Base-by-base conservation (phyloP, 352 stramenopile species). In the Pythium aristosporum region DNA sequence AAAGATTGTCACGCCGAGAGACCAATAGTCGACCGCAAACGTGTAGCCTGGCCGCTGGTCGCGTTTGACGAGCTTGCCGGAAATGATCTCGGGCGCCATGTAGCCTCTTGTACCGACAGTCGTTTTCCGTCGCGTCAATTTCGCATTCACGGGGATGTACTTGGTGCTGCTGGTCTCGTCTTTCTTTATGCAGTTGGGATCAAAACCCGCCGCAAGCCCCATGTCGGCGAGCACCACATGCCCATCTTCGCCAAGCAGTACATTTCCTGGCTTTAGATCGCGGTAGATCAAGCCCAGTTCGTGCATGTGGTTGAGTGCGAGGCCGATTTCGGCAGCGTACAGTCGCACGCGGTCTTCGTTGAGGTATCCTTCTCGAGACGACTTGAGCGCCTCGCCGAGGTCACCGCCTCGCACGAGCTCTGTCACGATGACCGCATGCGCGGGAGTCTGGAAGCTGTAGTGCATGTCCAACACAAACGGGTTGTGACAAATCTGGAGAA, bases 41-140 rank as follows among this genome's bases (percentile, higher is more conserved):
- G 80, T 91, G 63, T 94, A 94, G 5, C 88, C 88, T 4, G 82
- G 79, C 2, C 83, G 81, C 67, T 95, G 81, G 28, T 90, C 78
- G 21, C 84, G 76, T 54, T 89, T 87, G 41, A 93, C 74, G n/a
- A 89, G 71, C 59, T 96, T 91, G 30, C 89, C 85, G 0, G 82
- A 90, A 30, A 96, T 92, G 66, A 97, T 94, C 64, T 97, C 90
- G 4, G 88, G 88, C n/a, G 88, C 87, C 88, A 97, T 96, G 72
- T 97, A 96, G 2, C 88, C 90, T 61, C 89, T 78, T 11, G 88
- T 96, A 5, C 90, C 90, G 23, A 97, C 91, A 4, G 82, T 91
- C 12, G 81, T 92, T 73, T 91, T 93, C 25, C 82, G 67, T 20
- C 81, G 74, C n/a, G 75, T 89, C 25, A 88, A 66, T 42, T 87